Evolutionary conservation across 305 asterid genomes (phyloP).

Genomic region (Withania somnifera): DNA sequence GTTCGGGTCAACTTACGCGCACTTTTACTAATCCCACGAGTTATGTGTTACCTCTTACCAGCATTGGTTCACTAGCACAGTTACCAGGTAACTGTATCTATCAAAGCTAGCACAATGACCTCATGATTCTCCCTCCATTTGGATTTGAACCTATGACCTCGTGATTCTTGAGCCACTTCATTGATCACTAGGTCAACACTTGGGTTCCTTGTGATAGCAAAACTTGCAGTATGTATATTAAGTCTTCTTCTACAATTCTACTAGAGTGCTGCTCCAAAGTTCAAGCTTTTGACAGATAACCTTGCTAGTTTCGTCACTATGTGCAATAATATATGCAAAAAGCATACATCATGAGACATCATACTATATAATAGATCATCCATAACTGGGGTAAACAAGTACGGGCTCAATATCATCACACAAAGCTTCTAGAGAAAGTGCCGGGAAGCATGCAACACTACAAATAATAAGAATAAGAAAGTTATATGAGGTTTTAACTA

Average conservation of each 20-base stretch:
- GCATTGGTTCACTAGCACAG: too few species aligned
- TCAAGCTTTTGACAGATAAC: background rate
- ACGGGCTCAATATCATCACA: background rate
- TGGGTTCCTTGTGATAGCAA: background rate
- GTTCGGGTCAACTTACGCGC: background rate
- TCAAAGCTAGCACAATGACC: background rate
- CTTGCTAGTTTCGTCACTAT: background rate
- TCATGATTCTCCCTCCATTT: background rate
- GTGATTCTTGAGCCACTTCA: background rate
- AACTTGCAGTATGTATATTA: background rate
- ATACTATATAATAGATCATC: background rate
- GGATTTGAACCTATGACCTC: background rate
- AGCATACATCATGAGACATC: background rate
- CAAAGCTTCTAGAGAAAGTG: background rate
- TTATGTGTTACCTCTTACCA: background rate
- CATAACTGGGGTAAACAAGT: background rate
- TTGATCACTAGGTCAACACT: background rate
- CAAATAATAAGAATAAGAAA: background rate
- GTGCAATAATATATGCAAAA: background rate
- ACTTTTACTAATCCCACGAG: background rate
- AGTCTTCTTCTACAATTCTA: background rate
- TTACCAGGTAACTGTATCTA: background rate
- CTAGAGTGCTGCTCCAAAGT: background rate
- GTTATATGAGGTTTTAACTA: background rate
- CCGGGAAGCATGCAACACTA: background rate